These are phyloP conservation scores for Pseudogymnoascus sp. DNA, from an alignment of 2,329 filamentous ascomycete genomes.

Conservation along the genomic window DNA sequence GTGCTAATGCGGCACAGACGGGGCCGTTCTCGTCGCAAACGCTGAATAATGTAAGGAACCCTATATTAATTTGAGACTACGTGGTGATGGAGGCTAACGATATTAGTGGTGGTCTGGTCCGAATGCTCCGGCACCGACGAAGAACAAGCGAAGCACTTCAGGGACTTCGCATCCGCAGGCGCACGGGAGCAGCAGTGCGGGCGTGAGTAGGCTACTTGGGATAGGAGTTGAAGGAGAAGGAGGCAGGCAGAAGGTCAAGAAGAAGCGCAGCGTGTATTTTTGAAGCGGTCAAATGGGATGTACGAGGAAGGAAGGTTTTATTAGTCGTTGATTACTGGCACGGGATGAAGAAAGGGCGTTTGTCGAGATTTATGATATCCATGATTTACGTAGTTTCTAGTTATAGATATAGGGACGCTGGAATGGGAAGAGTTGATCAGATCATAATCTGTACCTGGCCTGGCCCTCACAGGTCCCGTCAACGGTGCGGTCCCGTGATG, in stretches of 20 bases:
- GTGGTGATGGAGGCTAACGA: background rate
- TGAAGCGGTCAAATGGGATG: background rate
- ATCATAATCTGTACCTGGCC: background rate
- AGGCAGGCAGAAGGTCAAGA: slow-evolving; percentile 9
- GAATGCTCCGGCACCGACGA: background rate
- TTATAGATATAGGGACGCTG: background rate
- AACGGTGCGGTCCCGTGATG: background rate
- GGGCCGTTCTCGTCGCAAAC: slow-evolving; percentile 11
- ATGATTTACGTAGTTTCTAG: background rate
- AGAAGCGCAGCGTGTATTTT: slow-evolving; percentile 12
- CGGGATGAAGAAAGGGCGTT: background rate
- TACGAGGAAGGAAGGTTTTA: background rate
- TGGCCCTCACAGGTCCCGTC: background rate
- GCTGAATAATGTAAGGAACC: slow-evolving; percentile 9
- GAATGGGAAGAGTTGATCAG: background rate
- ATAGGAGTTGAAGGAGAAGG: background rate
- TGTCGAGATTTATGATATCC: slow-evolving; percentile 7
- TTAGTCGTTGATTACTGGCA: background rate
- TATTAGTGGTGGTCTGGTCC: slow-evolving; percentile 5
- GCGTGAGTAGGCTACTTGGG: background rate
- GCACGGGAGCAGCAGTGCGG: background rate
- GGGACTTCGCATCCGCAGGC: background rate
- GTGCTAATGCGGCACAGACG: slow-evolving; percentile 15
- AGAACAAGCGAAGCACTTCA: background rate
- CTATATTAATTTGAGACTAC: background rate